A percentile compares a stretch with the other conserved stretches of the same genome.
Evolutionary conservation across 2,329 filamentous ascomycete species (phyloP).

Genomic region (Acrocalymma vagum): DNA sequence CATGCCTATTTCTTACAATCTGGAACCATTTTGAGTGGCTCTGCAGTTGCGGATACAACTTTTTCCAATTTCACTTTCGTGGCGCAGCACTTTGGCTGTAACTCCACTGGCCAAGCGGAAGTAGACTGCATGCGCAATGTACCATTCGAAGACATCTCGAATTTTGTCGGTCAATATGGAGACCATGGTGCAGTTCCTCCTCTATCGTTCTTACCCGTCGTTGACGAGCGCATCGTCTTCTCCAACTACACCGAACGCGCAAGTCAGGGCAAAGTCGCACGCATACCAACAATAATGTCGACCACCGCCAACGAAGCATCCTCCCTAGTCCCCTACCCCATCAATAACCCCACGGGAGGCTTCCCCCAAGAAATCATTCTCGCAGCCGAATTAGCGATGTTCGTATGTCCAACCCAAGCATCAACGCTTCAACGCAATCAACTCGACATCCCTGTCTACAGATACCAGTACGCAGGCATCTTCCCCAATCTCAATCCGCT

Average conservation of each 20-base stretch:
- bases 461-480: conserved; percentile 17
- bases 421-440: conserved; percentile 16
- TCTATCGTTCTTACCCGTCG: conserved; percentile 28
- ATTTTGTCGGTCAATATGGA: conserved; percentile 40
- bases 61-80: conserved; percentile 21
- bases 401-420: conserved; percentile 19
- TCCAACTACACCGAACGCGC: conserved; percentile 23
- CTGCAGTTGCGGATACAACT: not conserved
- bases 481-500: conserved; percentile 17
- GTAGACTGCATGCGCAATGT: conserved; percentile 47
- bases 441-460: conserved; percentile 15
- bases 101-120: conserved; percentile 14
- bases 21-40: conserved; percentile 10
- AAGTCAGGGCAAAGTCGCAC: conserved; percentile 16
- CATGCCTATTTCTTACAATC: conserved; percentile 50
- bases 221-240: conserved; percentile 28
- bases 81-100: conserved; percentile 15
- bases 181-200: conserved; percentile 26
- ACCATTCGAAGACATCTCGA: conserved; percentile 29
- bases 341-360: conserved; percentile 10
- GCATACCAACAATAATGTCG: conserved; percentile 17
- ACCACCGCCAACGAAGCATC: conserved; percentile 21
- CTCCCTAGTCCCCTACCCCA: conserved; percentile 13
- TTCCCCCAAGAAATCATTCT: conserved; percentile 5
- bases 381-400: not conserved